phyloP scores from a whole-genome alignment of 1,139 yeast genomes.

The Debaryomyces singareniensis region DNA sequence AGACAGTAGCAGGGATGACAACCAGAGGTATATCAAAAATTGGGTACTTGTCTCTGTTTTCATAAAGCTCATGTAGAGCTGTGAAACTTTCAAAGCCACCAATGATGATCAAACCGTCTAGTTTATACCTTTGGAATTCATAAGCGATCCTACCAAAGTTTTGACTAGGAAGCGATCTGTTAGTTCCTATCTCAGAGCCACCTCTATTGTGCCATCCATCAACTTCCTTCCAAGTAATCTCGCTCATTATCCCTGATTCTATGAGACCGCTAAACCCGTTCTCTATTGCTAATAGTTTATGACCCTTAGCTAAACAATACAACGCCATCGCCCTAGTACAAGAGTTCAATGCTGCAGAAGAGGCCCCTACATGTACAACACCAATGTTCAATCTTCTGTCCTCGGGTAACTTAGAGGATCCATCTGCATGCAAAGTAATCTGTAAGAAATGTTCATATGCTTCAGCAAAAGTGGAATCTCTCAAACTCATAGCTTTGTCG shows the following conservation, averaged over 20 bases:
- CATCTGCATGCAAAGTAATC: constrained; percentile 66
- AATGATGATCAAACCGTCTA: constrained; percentile 81
- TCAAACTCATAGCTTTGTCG: constrained; percentile 74
- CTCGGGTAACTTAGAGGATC: constrained; percentile 43
- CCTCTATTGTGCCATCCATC: constrained; percentile 89
- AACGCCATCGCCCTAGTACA: constrained; percentile 89
- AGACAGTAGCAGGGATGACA: constrained; percentile 89
- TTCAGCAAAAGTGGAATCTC: constrained; percentile 85
- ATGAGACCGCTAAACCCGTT: constrained; percentile 92
- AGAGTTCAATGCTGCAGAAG: constrained; percentile 94
- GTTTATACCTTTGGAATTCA: constrained; percentile 76
- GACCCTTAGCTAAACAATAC: constrained; percentile 87
- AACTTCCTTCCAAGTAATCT: constrained; percentile 78
- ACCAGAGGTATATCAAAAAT: constrained; percentile 92
- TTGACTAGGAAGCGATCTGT: constrained; percentile 75
- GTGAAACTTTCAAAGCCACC: constrained; percentile 96
- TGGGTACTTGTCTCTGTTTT: constrained; percentile 70
- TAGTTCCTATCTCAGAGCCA: constrained; percentile 94
- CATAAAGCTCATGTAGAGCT: constrained; percentile 72
- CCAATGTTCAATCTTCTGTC: constrained; percentile 62
- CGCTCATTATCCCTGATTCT: constrained; percentile 69
- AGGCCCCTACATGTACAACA: constrained; percentile 89
- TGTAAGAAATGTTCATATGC: constrained; percentile 66
- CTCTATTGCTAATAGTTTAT: constrained; percentile 77
- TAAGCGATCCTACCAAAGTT: constrained; percentile 87